phyloP scores from a whole-genome alignment of 176 grass and related monocot genomes.

The Zoysia japonica region DNA sequence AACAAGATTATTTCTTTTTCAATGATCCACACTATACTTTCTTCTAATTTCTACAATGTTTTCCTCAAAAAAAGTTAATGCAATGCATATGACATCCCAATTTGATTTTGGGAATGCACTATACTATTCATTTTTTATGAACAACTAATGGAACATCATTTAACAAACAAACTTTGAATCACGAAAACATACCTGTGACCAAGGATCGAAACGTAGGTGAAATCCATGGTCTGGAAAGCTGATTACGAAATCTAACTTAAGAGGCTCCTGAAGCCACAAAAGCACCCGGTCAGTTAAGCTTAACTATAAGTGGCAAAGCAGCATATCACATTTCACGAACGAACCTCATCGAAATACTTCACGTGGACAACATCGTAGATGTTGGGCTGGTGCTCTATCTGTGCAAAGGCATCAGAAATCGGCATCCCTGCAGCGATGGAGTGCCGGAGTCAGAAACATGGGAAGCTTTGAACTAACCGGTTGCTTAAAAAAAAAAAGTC shows the following conservation, averaged over 20 bases:
- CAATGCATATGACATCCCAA: background rate
- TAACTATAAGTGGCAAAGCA: conserved; percentile 11
- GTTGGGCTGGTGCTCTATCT: conserved; percentile 82
- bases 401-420: conserved; percentile 81
- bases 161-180: background rate
- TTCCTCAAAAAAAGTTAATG: too few species aligned
- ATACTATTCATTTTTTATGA: too few species aligned
- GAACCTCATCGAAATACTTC: conserved; percentile 93
- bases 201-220: conserved; percentile 90
- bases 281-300: conserved; percentile 4
- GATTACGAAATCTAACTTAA: conserved; percentile 91
- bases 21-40: background rate
- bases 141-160: too few species aligned
- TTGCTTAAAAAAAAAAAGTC: conserved; percentile 26
- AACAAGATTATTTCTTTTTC: background rate
- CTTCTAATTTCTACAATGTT: background rate
- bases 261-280: conserved; percentile 69
- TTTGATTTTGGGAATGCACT: background rate
- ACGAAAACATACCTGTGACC: conserved; percentile 74
- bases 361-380: conserved; percentile 93
- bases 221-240: conserved; percentile 97
- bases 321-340: conserved; percentile 47
- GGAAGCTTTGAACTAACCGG: background rate
- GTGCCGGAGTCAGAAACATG: conserved; percentile 26
- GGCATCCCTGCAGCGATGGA: conserved; percentile 73